These are phyloP conservation scores for Ophiocordyceps unilateralis DNA, from an alignment of 2,329 filamentous ascomycete genomes.

Conservation along the genomic window DNA sequence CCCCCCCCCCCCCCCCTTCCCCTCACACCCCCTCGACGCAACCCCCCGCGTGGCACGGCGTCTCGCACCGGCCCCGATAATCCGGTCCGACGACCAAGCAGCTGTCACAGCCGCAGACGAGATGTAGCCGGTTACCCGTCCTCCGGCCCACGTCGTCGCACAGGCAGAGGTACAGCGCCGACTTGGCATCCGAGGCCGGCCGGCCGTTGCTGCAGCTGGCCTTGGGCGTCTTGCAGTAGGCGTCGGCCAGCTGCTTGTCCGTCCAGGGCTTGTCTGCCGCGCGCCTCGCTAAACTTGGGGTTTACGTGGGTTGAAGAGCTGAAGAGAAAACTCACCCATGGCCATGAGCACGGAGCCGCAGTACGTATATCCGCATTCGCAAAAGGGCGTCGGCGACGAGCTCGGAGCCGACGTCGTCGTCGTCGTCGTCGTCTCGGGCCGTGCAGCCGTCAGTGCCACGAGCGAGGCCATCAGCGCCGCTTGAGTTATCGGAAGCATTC, in stretches of 20 bases:
- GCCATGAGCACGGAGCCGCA: slow-evolving; percentile 20
- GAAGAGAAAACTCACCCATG: slow-evolving; percentile 13
- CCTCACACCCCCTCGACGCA: slow-evolving; percentile 1
- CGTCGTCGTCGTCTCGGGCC: not conserved
- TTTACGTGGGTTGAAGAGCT: not conserved
- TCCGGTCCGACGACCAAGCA: slow-evolving; percentile 22
- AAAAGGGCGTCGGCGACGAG: slow-evolving; percentile 14
- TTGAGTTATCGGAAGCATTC: not conserved
- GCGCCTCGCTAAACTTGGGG: not conserved
- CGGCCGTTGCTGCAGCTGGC: slow-evolving; percentile 13
- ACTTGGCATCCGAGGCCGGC: slow-evolving; percentile 13
- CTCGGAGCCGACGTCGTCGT: slow-evolving; percentile 3
- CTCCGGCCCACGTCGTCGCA: slow-evolving; percentile 15
- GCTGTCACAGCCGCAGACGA: slow-evolving; percentile 21
- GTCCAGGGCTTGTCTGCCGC: slow-evolving; percentile 16
- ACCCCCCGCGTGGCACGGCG: slow-evolving; percentile 14
- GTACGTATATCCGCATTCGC: slow-evolving; percentile 24
- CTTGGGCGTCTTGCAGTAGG: slow-evolving; percentile 20
- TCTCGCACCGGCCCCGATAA: slow-evolving; percentile 20
- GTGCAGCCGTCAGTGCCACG: not conserved
- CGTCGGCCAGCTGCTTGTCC: slow-evolving; percentile 13
- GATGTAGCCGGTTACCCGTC: slow-evolving; percentile 16
- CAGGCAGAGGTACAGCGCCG: slow-evolving; percentile 21
- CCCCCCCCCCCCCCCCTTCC: not conserved
- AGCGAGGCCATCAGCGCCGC: not conserved